Evolutionary conservation across 805 yeast genomes (phyloP).

Genomic region (Pichia nanzhaoensis): DNA sequence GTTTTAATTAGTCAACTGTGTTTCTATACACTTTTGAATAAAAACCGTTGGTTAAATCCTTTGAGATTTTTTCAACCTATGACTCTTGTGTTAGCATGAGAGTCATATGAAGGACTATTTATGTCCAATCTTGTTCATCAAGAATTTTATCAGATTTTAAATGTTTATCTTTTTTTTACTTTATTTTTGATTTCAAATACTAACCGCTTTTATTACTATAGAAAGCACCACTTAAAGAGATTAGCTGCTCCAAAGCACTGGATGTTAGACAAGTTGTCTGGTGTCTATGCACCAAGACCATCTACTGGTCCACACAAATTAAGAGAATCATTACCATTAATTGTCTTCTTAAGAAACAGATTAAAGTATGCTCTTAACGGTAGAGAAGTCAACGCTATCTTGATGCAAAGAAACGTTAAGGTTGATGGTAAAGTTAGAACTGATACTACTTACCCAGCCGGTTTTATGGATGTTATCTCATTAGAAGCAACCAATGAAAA

Average conservation of each 20-base stretch:
- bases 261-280: constrained; percentile 99
- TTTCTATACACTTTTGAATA: not conserved
- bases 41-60: constrained; percentile 4
- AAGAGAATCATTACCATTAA: constrained; percentile 95
- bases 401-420: constrained; percentile 97
- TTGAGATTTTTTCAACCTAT: constrained; percentile 8
- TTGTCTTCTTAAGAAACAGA: constrained; percentile 97
- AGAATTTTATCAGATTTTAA: not conserved
- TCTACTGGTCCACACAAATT: constrained; percentile 99
- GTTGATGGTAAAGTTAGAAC: constrained; percentile 99
- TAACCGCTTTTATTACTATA: constrained; percentile 26
- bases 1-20: not conserved
- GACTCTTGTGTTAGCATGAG: not conserved
- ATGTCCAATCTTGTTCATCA: not conserved
- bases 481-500: constrained; percentile 98
- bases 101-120: constrained; percentile 9
- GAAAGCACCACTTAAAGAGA: constrained; percentile 99
- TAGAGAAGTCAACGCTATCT: constrained; percentile 96
- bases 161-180: constrained; percentile 1
- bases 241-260: constrained; percentile 99
- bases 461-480: constrained; percentile 98
- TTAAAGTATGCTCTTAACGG: constrained; percentile 98
- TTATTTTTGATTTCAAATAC: not conserved
- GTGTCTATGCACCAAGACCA: constrained; percentile 99
- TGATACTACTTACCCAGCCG: constrained; percentile 97